phyloP scores from a whole-genome alignment of 352 stramenopile species.

The Globisporangium uncinulatum region DNA sequence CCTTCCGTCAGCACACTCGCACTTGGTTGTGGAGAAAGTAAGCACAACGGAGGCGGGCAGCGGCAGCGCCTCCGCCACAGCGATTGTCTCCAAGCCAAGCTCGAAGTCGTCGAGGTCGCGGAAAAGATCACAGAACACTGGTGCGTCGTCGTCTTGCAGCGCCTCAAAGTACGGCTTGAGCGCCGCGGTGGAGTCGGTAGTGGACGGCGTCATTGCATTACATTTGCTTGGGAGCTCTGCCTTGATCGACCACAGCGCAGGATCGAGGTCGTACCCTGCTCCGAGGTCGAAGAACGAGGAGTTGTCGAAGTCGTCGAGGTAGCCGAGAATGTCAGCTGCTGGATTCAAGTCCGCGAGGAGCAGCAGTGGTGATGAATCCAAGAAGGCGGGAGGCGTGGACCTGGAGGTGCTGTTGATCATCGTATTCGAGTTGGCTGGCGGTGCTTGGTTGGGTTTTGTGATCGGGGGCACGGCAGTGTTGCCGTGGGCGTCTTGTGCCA shows the following conservation, averaged over 20 bases:
- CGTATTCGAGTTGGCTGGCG: not conserved
- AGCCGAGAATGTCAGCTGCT: not conserved
- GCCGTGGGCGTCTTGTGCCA: not conserved
- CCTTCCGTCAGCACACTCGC: not conserved
- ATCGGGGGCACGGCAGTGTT: not conserved
- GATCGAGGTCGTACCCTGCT: not conserved
- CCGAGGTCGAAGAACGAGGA: not conserved
- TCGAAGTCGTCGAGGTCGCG: slow-evolving; percentile 1
- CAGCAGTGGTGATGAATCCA: not conserved
- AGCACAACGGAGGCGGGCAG: not conserved
- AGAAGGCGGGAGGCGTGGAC: not conserved
- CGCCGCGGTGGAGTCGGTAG: not conserved
- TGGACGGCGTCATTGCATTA: not conserved
- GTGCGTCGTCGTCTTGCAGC: not conserved
- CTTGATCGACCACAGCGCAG: not conserved
- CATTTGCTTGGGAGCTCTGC: no score
- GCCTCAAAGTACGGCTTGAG: slow-evolving; percentile 1
- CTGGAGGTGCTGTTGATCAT: not conserved
- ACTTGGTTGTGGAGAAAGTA: not conserved
- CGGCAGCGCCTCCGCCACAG: no score
- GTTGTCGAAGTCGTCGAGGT: slow-evolving; percentile 1
- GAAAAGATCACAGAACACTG: not conserved
- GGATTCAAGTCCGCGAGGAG: not conserved
- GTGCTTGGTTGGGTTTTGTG: not conserved
- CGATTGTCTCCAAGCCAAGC: not conserved